Evolutionary conservation across 179 eudicot species (phyloP).

Genomic region (Heliamphora pulchella): DNA sequence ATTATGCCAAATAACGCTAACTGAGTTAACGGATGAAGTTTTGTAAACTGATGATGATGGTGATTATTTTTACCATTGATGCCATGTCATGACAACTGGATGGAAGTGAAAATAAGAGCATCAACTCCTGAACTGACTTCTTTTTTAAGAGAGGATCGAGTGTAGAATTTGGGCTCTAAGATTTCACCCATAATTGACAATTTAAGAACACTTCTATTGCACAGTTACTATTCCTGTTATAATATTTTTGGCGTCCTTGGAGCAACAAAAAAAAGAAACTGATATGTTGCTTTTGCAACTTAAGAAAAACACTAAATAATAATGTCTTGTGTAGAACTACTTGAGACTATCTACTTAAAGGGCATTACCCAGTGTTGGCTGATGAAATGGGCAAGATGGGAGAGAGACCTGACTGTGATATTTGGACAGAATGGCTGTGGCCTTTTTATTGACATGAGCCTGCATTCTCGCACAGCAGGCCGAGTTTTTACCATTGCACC

Average conservation of each 20-base stretch:
- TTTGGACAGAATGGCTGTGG: background rate
- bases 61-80: background rate
- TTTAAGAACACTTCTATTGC: no score
- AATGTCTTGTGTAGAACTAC: no score
- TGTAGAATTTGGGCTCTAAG: no score
- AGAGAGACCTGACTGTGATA: background rate
- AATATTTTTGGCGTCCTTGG: background rate
- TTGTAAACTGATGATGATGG: background rate
- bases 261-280: background rate
- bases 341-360: background rate
- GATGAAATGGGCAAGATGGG: background rate
- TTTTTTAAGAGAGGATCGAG: no score
- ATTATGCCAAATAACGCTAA: background rate
- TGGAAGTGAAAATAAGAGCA: background rate
- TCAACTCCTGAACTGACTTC: background rate
- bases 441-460: background rate
- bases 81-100: background rate
- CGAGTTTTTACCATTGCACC: background rate
- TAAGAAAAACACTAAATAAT: no score
- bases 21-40: background rate
- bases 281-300: background rate
- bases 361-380: background rate
- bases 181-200: no score
- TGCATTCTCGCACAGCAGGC: constrained; percentile 4
- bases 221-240: background rate